phyloP scores from a whole-genome alignment of 768 basidiomycete species.

The Phylloporus arenicola region DNA sequence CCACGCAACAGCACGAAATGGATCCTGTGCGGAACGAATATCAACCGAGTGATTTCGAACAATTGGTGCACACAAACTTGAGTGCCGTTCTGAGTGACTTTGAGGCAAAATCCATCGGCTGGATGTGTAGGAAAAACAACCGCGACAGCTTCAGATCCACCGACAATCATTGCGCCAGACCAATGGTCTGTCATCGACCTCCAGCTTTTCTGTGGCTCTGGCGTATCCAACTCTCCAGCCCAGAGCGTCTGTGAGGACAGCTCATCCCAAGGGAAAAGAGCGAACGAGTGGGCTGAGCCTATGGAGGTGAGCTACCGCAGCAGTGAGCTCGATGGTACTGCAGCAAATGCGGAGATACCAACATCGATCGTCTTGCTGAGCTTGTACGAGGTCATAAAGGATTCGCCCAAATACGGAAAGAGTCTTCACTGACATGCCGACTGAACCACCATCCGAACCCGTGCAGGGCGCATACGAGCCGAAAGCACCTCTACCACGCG shows the following conservation, averaged over 20 bases:
- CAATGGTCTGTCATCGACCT: conserved; percentile 40
- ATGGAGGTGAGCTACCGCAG: conserved; percentile 31
- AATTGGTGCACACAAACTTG: conserved; percentile 12
- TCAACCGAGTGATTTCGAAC: conserved; percentile 2
- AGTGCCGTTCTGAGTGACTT: conserved; percentile 27
- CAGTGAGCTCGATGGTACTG: conserved; percentile 7
- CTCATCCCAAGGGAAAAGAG: conserved; percentile 41
- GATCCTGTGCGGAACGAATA: conserved; percentile 13
- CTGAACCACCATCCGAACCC: conserved; percentile 14
- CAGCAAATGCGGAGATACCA: conserved; percentile 24
- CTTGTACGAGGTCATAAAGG: conserved; percentile 31
- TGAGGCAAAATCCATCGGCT: conserved; percentile 27
- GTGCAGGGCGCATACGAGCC: conserved; percentile 36
- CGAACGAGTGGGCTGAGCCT: conserved; percentile 31
- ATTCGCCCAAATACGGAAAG: conserved; percentile 20
- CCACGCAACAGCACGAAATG: conserved; percentile 49
- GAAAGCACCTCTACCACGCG: conserved; percentile 52
- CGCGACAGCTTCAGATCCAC: conserved; percentile 34
- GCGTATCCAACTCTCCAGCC: conserved; percentile 28
- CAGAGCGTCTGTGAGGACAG: conserved; percentile 37
- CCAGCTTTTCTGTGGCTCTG: conserved; percentile 40
- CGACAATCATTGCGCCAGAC: conserved; percentile 49
- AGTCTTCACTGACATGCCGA: conserved; percentile 15
- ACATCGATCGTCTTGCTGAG: conserved; percentile 43
- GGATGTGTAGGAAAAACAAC: conserved; percentile 30